Conservation (phyloP, 2,329 filamentous ascomycete genomes). For the Penicillium sp. region DNA sequence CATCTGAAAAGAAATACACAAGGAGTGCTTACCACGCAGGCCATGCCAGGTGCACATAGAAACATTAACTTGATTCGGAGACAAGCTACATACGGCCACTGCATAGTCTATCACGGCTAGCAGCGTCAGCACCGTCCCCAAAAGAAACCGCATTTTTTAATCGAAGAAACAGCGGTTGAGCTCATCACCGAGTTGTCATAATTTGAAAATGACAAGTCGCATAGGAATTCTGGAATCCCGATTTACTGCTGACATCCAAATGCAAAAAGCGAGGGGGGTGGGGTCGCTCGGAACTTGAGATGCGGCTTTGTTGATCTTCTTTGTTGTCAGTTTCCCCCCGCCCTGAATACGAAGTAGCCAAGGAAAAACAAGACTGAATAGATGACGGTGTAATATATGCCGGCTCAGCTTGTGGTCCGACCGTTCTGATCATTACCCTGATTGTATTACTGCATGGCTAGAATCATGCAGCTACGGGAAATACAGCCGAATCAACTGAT, state of each 20-base stretch:
- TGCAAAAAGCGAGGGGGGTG: neutral
- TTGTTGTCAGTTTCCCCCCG: constrained; percentile 2
- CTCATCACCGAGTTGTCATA: neutral
- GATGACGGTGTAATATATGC: neutral
- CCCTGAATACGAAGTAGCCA: neutral
- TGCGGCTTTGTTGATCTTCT: constrained; percentile 10
- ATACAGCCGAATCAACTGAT: constrained; percentile 4
- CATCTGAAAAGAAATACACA: neutral
- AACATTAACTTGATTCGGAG: constrained; percentile 10
- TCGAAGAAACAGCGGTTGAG: neutral
- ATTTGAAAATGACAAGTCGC: neutral
- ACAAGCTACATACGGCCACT: constrained; percentile 4
- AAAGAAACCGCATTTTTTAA: constrained; percentile 2
- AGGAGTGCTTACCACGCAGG: constrained; percentile 8
- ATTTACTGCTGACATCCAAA: neutral
- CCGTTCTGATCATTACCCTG: neutral
- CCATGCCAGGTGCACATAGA: constrained; percentile 19
- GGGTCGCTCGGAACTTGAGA: neutral
- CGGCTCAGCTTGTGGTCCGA: neutral
- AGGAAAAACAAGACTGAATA: neutral
- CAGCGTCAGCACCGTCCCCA: neutral
- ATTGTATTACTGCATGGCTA: neutral
- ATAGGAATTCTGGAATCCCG: no score
- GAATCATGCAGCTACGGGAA: neutral
- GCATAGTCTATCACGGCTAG: constrained; percentile 1